A percentile compares a stretch with the other conserved stretches of the same genome.
Conservation (phyloP, 2,329 filamentous ascomycete genomes). For the Chrysoporthe cubensis region DNA sequence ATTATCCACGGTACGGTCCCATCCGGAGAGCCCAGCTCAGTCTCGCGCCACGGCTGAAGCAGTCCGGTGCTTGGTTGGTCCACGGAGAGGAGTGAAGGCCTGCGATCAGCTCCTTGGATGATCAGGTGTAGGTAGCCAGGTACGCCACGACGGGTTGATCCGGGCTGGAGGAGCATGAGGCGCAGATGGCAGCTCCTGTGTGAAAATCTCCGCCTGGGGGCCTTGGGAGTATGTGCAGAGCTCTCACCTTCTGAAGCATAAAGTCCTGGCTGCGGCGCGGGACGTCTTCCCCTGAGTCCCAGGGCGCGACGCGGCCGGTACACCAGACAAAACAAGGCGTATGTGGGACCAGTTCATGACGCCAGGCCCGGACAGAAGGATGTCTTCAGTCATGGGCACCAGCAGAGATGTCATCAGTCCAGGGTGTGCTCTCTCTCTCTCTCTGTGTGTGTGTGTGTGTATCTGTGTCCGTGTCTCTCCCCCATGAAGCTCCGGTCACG, state of each 20-base stretch:
- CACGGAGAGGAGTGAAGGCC: not conserved
- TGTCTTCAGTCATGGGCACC: not conserved
- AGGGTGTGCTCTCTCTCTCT: not conserved
- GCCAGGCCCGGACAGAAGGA: not conserved
- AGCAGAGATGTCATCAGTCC: not conserved
- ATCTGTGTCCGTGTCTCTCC: not conserved
- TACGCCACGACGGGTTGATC: not conserved
- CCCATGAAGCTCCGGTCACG: conserved; percentile 36
- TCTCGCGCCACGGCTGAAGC: not conserved
- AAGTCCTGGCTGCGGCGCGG: not conserved
- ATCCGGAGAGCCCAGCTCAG: not conserved
- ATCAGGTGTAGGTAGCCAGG: not conserved
- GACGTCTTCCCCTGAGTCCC: not conserved
- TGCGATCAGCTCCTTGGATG: not conserved
- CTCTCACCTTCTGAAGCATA: conserved; percentile 4
- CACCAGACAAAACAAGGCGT: not conserved
- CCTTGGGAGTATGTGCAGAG: not conserved
- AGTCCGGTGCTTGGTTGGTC: not conserved
- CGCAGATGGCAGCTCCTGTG: not conserved
- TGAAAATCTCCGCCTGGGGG: not conserved
- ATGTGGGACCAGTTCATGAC: not conserved
- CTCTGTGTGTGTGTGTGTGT: not conserved
- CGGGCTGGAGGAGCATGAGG: not conserved
- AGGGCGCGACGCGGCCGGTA: not conserved
- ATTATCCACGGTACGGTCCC: not conserved